These are phyloP conservation scores for Kazachstania sp. DNA, from an alignment of 1,139 yeast species.

Conservation along the genomic window DNA sequence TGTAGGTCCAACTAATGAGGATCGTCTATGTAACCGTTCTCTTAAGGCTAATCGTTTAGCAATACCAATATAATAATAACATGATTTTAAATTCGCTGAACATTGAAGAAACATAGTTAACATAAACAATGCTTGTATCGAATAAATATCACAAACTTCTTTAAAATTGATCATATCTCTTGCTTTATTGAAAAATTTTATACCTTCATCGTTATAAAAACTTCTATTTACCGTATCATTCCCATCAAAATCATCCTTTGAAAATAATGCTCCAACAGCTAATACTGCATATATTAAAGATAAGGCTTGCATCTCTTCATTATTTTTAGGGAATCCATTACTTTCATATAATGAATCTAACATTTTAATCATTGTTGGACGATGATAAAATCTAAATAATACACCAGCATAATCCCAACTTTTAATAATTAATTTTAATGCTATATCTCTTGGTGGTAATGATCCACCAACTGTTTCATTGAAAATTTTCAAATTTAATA, in stretches of 20 bases:
- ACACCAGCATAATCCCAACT: constrained; percentile 87
- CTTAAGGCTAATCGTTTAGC: constrained; percentile 76
- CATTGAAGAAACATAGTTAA: constrained; percentile 74
- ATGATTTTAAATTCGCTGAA: constrained; percentile 76
- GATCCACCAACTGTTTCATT: background rate
- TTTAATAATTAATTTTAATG: constrained; percentile 59
- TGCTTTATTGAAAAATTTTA: constrained; percentile 75
- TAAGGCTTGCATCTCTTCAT: constrained; percentile 64
- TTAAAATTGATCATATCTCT: constrained; percentile 65
- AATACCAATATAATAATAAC: constrained; percentile 83
- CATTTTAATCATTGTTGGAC: constrained; percentile 64
- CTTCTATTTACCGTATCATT: constrained; percentile 37
- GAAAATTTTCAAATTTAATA: constrained; percentile 8
- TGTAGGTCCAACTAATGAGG: constrained; percentile 29
- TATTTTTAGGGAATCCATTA: constrained; percentile 49
- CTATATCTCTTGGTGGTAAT: constrained; percentile 65
- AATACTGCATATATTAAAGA: constrained; percentile 69
- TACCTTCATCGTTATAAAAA: constrained; percentile 65
- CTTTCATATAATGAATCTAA: constrained; percentile 53
- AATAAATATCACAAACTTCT: constrained; percentile 51
- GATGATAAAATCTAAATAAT: constrained; percentile 72
- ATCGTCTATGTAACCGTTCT: constrained; percentile 73
- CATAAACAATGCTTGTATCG: constrained; percentile 64
- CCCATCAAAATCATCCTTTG: constrained; percentile 33
- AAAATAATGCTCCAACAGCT: constrained; percentile 70